Evolutionary conservation across 1,284 basidiomycete species (phyloP).

Genomic region (Phellinidium pouzarii): DNA sequence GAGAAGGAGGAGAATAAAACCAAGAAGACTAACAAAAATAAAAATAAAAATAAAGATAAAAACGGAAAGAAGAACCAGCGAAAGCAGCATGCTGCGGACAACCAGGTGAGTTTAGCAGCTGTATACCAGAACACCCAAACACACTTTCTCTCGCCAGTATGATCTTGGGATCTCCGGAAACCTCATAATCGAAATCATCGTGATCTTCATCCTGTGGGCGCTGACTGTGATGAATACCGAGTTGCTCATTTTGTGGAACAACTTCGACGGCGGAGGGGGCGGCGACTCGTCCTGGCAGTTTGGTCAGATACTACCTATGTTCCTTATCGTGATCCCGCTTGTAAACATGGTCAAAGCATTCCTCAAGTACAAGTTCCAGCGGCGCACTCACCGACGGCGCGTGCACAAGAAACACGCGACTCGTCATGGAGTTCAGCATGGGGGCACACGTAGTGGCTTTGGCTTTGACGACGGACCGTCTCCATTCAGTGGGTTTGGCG

Average conservation of each 20-base stretch:
- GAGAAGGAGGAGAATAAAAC: neutral
- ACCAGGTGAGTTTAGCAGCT: neutral
- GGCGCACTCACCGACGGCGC: conserved; percentile 1
- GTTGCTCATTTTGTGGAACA: conserved; percentile 24
- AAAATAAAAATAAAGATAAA: neutral
- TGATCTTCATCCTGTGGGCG: conserved; percentile 23
- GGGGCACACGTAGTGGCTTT: neutral
- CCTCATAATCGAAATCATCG: conserved; percentile 19
- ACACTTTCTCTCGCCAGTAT: neutral
- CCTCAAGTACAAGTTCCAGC: conserved; percentile 9
- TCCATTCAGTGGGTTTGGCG: neutral
- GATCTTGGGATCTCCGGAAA: conserved; percentile 12
- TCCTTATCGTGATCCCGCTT: conserved; percentile 19
- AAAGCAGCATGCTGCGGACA: neutral
- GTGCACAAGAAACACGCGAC: conserved; percentile 3
- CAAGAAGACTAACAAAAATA: neutral
- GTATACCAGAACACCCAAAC: neutral
- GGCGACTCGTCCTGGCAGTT: conserved; percentile 24
- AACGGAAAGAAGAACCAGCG: neutral
- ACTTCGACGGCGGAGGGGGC: conserved; percentile 21
- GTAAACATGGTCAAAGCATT: conserved; percentile 18
- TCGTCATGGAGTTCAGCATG: neutral
- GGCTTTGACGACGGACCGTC: neutral
- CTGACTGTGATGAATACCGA: conserved; percentile 26
- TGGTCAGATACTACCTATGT: conserved; percentile 24